A percentile compares a stretch with the other conserved stretches of the same genome.
phyloP scores from a whole-genome alignment of 2,329 filamentous ascomycete genomes.

The Aspergillus japonicus region DNA sequence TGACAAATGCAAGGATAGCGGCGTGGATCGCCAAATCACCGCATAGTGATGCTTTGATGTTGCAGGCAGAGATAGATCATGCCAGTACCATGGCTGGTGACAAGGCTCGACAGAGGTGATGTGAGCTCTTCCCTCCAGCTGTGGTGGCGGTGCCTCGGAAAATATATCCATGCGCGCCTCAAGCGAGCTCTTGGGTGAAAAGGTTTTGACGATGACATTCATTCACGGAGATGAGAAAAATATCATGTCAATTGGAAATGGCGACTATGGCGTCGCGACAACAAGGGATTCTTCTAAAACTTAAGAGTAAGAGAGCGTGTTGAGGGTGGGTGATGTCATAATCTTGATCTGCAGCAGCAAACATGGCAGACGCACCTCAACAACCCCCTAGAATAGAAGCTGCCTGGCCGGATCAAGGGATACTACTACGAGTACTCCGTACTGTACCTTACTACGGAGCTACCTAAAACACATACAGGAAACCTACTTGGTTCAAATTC shows the following conservation, averaged over 20 bases:
- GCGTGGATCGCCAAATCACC: background rate
- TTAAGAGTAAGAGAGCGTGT: background rate
- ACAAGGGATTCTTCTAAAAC: background rate
- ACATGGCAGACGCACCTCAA: slow-evolving; percentile 1
- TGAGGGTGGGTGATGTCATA: slow-evolving; percentile 4
- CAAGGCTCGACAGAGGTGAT: background rate
- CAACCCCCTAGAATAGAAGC: too few species aligned
- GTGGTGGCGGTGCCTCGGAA: background rate
- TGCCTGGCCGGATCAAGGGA: background rate
- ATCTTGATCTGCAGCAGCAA: slow-evolving; percentile 1
- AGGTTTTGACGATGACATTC: too few species aligned
- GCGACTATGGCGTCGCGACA: background rate
- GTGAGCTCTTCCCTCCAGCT: background rate
- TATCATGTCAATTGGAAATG: too few species aligned
- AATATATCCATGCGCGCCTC: background rate
- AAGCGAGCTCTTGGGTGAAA: background rate
- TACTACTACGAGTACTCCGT: background rate
- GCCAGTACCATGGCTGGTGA: background rate
- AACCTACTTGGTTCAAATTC: background rate
- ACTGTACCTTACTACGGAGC: too few species aligned
- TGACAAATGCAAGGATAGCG: background rate
- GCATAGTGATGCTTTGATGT: background rate
- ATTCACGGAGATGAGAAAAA: too few species aligned
- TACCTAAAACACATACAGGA: background rate
- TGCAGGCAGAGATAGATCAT: background rate